These are phyloP conservation scores for Nemania serpens DNA, from an alignment of 2,329 filamentous ascomycete genomes.

Conservation along the genomic window DNA sequence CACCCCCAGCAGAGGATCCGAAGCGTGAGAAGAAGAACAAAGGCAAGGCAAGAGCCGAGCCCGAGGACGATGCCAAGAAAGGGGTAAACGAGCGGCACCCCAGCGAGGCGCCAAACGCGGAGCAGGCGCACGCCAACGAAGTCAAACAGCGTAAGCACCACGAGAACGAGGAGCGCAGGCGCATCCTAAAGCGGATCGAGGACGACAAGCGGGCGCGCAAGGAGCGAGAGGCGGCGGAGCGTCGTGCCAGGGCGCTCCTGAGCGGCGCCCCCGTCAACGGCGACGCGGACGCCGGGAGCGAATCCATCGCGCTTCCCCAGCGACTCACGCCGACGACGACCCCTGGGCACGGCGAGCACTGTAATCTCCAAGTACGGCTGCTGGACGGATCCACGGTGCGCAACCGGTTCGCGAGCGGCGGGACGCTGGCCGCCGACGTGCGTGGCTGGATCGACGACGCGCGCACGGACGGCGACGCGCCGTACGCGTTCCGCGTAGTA, in stretches of 20 bases:
- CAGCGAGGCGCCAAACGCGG: conserved; percentile 33
- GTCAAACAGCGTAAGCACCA: conserved; percentile 67
- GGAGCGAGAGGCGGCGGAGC: conserved; percentile 56
- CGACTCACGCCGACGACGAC: conserved; percentile 11
- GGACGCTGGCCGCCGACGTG: conserved; percentile 68
- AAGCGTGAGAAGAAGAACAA: conserved; percentile 54
- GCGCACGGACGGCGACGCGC: conserved; percentile 59
- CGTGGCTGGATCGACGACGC: conserved; percentile 76
- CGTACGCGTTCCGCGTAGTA: conserved; percentile 85
- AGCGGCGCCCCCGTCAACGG: conserved; percentile 27
- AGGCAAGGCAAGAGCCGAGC: conserved; percentile 54
- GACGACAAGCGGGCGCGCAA: conserved; percentile 74
- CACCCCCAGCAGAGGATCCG: conserved; percentile 31
- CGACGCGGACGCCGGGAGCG: conserved; percentile 7
- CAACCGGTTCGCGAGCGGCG: conserved; percentile 67
- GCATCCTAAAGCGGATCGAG: conserved; percentile 76
- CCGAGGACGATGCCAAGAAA: conserved; percentile 51
- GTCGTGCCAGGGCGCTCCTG: conserved; percentile 42
- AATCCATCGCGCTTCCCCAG: conserved; percentile 30
- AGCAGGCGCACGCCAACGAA: conserved; percentile 39
- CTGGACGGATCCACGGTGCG: conserved; percentile 84
- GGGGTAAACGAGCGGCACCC: conserved; percentile 46
- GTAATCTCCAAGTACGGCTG: conserved; percentile 76
- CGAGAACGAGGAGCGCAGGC: conserved; percentile 68
- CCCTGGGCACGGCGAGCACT: conserved; percentile 39